These are phyloP conservation scores for Penicillium sp. DNA, from an alignment of 2,329 filamentous ascomycete species.

Conservation along the genomic window DNA sequence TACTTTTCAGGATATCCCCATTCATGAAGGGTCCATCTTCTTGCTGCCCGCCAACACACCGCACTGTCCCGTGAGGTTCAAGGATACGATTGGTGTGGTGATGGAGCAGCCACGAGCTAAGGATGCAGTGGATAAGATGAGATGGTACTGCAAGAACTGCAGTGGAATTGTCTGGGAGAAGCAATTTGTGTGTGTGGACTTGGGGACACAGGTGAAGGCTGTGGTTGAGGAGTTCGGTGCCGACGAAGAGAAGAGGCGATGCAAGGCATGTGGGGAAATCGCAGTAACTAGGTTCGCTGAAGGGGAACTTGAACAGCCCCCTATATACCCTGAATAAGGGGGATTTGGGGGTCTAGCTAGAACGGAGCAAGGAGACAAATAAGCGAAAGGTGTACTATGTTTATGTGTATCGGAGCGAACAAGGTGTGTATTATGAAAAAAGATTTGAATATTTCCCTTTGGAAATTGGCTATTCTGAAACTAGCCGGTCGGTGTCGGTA, in stretches of 20 bases:
- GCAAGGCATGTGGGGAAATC: slow-evolving; percentile 70
- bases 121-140: slow-evolving; percentile 69
- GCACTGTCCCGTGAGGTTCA: slow-evolving; percentile 92
- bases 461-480: too few species aligned
- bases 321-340: slow-evolving; percentile 35
- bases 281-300: slow-evolving; percentile 55
- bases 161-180: slow-evolving; percentile 76
- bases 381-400: too few species aligned
- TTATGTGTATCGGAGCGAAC: too few species aligned
- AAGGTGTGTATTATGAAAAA: too few species aligned
- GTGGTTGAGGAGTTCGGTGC: slow-evolving; percentile 79
- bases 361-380: background rate
- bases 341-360: background rate
- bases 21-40: slow-evolving; percentile 91
- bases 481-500: too few species aligned
- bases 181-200: slow-evolving; percentile 80
- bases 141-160: slow-evolving; percentile 84
- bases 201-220: slow-evolving; percentile 91
- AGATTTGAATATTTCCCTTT: too few species aligned
- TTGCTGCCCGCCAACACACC: slow-evolving; percentile 90
- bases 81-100: slow-evolving; percentile 88
- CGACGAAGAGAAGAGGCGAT: slow-evolving; percentile 68
- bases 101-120: slow-evolving; percentile 78
- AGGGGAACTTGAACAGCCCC: slow-evolving; percentile 45
- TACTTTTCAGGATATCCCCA: slow-evolving; percentile 77